A percentile compares a stretch with the other conserved stretches of the same genome.
phyloP scores from a whole-genome alignment of 345 rosid species.

The Clarkia xantiana region DNA sequence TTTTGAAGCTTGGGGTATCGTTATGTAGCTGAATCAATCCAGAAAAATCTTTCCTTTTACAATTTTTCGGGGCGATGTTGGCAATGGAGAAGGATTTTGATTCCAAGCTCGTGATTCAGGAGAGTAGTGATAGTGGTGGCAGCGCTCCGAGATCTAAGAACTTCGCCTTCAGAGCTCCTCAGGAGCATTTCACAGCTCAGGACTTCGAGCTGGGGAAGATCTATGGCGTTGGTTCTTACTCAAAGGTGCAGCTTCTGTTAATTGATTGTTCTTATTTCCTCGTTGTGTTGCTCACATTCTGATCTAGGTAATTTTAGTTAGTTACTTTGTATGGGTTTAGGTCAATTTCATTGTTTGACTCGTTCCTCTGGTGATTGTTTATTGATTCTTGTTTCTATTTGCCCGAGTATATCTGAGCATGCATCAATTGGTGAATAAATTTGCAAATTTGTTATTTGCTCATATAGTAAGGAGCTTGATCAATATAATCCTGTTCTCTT shows the following conservation, averaged over 20 bases:
- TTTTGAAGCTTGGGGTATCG: neutral
- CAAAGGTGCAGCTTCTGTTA: conserved; percentile 56
- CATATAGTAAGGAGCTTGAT: too few species aligned
- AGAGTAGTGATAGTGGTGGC: too few species aligned
- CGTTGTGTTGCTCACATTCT: neutral
- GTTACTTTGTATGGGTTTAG: too few species aligned
- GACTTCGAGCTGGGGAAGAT: conserved; percentile 97
- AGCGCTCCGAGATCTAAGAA: conserved; percentile 41
- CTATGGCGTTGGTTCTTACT: conserved; percentile 96
- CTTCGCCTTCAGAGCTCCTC: conserved; percentile 94
- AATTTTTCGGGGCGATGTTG: conserved; percentile 27
- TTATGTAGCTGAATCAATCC: conserved; percentile 1
- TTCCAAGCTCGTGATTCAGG: conserved; percentile 74
- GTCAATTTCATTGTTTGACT: too few species aligned
- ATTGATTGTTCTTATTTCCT: neutral
- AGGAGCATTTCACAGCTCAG: conserved; percentile 72
- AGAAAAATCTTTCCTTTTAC: neutral
- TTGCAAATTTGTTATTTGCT: too few species aligned
- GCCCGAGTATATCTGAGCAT: too few species aligned
- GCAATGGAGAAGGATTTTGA: conserved; percentile 90
- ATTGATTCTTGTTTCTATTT: too few species aligned
- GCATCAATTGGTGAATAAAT: too few species aligned
- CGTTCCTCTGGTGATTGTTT: too few species aligned
- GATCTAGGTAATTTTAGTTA: too few species aligned
- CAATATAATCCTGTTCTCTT: too few species aligned